phyloP scores from a whole-genome alignment of 2,329 filamentous ascomycete species.

The Alternaria consortialis region DNA sequence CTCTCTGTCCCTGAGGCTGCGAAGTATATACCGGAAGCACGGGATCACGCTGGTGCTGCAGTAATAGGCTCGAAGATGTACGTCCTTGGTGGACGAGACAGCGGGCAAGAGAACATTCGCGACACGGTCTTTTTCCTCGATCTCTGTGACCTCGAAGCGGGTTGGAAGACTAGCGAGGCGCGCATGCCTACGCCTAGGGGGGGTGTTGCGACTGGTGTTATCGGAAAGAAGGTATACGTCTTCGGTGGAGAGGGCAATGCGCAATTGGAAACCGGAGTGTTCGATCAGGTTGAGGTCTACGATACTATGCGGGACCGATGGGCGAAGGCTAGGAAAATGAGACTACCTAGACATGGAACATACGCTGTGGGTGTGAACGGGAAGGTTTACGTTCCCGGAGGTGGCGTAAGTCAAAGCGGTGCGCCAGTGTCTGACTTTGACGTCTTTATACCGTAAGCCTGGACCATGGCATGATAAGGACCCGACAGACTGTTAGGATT shows the following conservation, averaged over 20 bases:
- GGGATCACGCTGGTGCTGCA: slow-evolving; percentile 39
- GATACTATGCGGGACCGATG: slow-evolving; percentile 30
- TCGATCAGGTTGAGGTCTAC: slow-evolving; percentile 32
- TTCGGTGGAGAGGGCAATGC: slow-evolving; percentile 41
- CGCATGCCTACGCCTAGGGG: slow-evolving; percentile 39
- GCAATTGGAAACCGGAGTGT: slow-evolving; percentile 24
- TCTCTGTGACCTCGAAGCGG: slow-evolving; percentile 26
- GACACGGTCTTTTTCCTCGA: slow-evolving; percentile 37
- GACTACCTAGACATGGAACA: slow-evolving; percentile 37
- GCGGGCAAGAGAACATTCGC: slow-evolving; percentile 23
- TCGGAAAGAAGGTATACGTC: slow-evolving; percentile 35
- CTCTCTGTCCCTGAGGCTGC: slow-evolving; percentile 14
- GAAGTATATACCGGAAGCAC: slow-evolving; percentile 25
- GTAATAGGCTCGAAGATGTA: slow-evolving; percentile 35
- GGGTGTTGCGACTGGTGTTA: slow-evolving; percentile 27
- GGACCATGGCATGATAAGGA: background rate
- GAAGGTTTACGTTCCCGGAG: slow-evolving; percentile 37
- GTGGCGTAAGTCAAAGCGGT: slow-evolving; percentile 27
- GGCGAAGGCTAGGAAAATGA: slow-evolving; percentile 27
- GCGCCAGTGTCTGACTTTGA: slow-evolving; percentile 29
- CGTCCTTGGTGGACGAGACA: slow-evolving; percentile 34
- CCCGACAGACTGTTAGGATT: background rate
- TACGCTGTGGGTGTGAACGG: slow-evolving; percentile 32
- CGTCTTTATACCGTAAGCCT: slow-evolving; percentile 18
- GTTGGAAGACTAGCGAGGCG: slow-evolving; percentile 26